These are phyloP conservation scores for Pseudofabraea citricarpa DNA, from an alignment of 2,329 filamentous ascomycete genomes.

Conservation along the genomic window DNA sequence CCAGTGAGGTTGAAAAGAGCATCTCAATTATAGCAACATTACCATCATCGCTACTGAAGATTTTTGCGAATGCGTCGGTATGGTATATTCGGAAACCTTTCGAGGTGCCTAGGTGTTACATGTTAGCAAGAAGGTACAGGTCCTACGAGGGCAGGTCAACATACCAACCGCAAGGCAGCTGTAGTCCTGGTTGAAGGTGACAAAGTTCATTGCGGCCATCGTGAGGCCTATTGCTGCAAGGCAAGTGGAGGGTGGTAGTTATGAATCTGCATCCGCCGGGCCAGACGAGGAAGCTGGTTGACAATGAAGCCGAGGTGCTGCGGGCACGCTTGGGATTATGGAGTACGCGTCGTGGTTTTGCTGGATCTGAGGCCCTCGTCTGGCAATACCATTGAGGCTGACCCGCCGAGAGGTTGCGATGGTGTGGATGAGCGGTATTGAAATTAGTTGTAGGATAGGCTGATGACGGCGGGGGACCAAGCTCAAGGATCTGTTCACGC, in stretches of 20 bases:
- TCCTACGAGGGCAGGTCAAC: conserved; percentile 26
- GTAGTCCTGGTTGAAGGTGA: conserved; percentile 99
- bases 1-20: conserved; percentile 96
- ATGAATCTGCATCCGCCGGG: no score
- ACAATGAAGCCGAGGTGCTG: no score
- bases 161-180: conserved; percentile 91
- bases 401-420: no score
- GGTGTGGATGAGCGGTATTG: no score
- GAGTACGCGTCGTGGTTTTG: no score
- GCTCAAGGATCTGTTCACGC: no score
- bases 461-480: no score
- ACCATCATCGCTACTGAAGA: conserved; percentile 89
- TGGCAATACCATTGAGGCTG: no score
- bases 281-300: no score
- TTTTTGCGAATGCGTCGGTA: conserved; percentile 92
- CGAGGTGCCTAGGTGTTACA: conserved; percentile 64
- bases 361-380: no score
- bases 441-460: no score
- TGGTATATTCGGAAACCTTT: conserved; percentile 96
- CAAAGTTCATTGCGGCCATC: conserved; percentile 83
- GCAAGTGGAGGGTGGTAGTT: neutral
- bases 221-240: conserved; percentile 19
- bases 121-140: conserved; percentile 4
- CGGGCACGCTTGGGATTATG: no score
- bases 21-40: conserved; percentile 97